phyloP scores from a whole-genome alignment of 441 rosid genomes.

The Corymbia calophylla region DNA sequence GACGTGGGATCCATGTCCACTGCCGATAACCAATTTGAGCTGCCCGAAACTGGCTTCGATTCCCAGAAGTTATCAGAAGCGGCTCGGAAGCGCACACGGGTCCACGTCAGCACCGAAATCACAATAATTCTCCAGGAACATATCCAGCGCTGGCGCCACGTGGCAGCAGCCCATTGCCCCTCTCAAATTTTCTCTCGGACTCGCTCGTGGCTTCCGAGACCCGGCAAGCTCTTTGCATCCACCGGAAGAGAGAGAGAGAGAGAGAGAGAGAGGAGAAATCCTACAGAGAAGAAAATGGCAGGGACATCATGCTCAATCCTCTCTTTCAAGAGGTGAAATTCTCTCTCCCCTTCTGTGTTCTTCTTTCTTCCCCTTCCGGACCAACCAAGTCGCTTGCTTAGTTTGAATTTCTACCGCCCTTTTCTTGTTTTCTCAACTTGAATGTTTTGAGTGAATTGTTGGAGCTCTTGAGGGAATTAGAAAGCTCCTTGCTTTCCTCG shows the following conservation, averaged over 20 bases:
- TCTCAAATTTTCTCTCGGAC: constrained; percentile 33
- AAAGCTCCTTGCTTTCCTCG: background rate
- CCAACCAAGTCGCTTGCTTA: background rate
- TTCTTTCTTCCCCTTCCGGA: background rate
- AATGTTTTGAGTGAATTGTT: background rate
- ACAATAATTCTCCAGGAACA: background rate
- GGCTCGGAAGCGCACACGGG: background rate
- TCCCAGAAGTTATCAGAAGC: background rate
- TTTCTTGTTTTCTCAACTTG: background rate
- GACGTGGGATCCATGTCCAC: background rate
- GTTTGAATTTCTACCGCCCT: background rate
- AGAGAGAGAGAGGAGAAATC: background rate
- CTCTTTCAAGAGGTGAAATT: constrained; percentile 37
- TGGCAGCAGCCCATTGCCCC: constrained; percentile 53
- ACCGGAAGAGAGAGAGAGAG: background rate
- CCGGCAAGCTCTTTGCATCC: background rate
- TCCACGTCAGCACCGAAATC: background rate
- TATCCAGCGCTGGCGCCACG: constrained; percentile 22
- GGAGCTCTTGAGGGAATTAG: background rate
- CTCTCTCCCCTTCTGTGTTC: background rate
- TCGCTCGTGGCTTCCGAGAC: background rate
- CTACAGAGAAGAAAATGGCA: constrained; percentile 44
- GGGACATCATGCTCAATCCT: constrained; percentile 47
- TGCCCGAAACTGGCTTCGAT: background rate
- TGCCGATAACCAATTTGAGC: background rate